phyloP scores from a whole-genome alignment of 441 rosid genomes.

The Pelargonium exstipulatum region DNA sequence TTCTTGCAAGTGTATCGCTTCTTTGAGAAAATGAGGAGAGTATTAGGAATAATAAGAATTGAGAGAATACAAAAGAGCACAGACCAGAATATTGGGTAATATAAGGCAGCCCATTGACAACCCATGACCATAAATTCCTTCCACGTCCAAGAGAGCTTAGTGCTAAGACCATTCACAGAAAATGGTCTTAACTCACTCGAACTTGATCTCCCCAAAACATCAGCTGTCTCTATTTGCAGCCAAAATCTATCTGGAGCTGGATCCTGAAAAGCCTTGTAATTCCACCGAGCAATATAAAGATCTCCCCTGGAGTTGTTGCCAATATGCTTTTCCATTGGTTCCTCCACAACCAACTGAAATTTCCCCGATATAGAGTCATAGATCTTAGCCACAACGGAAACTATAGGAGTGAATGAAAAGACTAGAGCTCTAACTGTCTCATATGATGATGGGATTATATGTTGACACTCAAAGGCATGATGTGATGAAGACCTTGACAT shows the following conservation, averaged over 20 bases:
- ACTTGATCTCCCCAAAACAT: constrained; percentile 49
- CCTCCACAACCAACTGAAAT: constrained; percentile 56
- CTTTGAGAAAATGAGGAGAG: constrained; percentile 37
- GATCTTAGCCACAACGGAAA: constrained; percentile 65
- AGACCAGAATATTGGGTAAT: constrained; percentile 65
- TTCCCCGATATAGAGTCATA: constrained; percentile 62
- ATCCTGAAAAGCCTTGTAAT: constrained; percentile 77
- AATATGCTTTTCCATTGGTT: constrained; percentile 51
- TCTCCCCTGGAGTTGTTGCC: constrained; percentile 51
- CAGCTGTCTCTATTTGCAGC: constrained; percentile 75
- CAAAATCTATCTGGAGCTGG: constrained; percentile 76
- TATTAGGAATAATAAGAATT: constrained; percentile 55
- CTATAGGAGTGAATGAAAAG: constrained; percentile 58
- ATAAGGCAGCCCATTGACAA: constrained; percentile 68
- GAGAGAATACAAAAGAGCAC: constrained; percentile 36
- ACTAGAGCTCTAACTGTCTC: constrained; percentile 77
- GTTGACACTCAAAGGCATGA: constrained; percentile 55
- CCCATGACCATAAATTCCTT: constrained; percentile 86
- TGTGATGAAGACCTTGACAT: constrained; percentile 63
- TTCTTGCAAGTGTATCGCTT: constrained; percentile 51
- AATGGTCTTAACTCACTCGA: constrained; percentile 64
- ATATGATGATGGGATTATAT: constrained; percentile 59
- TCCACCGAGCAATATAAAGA: constrained; percentile 72
- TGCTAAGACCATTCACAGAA: constrained; percentile 59
- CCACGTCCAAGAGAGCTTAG: constrained; percentile 79